Percentiles rank a stretch among this genome's conserved stretches.
These are phyloP conservation scores for Naganishia onofrii DNA, from an alignment of 768 basidiomycete species.

Conservation along the genomic window DNA sequence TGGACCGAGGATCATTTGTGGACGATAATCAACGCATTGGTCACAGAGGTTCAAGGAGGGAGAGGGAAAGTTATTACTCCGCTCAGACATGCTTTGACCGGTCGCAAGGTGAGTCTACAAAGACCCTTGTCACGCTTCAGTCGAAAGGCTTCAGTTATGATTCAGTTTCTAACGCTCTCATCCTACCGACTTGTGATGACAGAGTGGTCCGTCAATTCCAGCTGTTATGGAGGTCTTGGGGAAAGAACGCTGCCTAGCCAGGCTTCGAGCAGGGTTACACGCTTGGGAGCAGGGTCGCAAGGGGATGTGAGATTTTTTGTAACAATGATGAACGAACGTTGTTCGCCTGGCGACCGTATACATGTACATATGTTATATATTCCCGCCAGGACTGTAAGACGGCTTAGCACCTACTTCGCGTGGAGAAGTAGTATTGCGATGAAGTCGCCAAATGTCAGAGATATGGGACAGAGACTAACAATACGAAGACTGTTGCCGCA, in stretches of 20 bases:
- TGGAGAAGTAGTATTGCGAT: too few species aligned
- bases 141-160: neutral
- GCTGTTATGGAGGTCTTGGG: constrained; percentile 55
- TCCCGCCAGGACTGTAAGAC: too few species aligned
- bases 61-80: constrained; percentile 66
- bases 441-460: too few species aligned
- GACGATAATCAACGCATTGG: constrained; percentile 49
- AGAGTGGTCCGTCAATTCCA: constrained; percentile 57
- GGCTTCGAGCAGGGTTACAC: constrained; percentile 1
- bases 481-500: too few species aligned
- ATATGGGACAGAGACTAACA: too few species aligned
- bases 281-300: constrained; percentile 18
- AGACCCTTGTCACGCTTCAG: neutral
- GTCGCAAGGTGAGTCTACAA: constrained; percentile 66
- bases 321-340: too few species aligned
- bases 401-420: too few species aligned
- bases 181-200: neutral
- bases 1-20: constrained; percentile 53
- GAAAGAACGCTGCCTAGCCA: constrained; percentile 32
- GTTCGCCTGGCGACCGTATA: too few species aligned
- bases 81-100: constrained; percentile 74
- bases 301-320: neutral
- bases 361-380: too few species aligned
- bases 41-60: constrained; percentile 24
- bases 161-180: neutral